phyloP scores from a whole-genome alignment of 305 asterid genomes.

The Ajuga reptans region DNA sequence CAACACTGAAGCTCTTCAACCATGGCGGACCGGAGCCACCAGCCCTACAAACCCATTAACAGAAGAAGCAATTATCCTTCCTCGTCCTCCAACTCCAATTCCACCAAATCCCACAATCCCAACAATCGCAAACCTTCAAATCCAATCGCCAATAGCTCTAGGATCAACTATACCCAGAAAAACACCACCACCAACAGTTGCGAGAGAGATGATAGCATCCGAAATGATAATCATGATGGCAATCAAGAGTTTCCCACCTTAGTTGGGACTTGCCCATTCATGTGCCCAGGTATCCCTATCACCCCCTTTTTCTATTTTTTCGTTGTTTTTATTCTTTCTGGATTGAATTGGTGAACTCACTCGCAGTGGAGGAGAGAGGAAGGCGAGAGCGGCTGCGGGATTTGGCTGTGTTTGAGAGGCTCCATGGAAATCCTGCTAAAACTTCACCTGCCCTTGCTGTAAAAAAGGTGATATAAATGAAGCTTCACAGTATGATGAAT shows the following conservation, averaged over 20 bases:
- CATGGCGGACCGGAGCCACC: conserved; percentile 35
- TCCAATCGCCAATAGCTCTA: conserved; percentile 18
- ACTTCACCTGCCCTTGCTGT: conserved; percentile 75
- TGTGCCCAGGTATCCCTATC: conserved; percentile 64
- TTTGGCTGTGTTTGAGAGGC: conserved; percentile 88
- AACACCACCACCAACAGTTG: conserved; percentile 10
- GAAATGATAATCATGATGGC: conserved; percentile 21
- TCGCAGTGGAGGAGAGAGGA: conserved; percentile 66
- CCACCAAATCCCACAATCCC: conserved; percentile 14
- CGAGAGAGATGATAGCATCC: conserved; percentile 7
- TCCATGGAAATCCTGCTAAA: conserved; percentile 63
- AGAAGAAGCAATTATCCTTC: conserved; percentile 21
- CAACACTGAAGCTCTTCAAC: conserved; percentile 13
- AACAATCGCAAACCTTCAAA: conserved; percentile 19
- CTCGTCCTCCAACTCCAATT: conserved; percentile 24
- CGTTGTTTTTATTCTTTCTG: background rate
- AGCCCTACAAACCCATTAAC: conserved; percentile 20
- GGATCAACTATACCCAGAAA: conserved; percentile 13
- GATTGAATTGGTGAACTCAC: conserved; percentile 1
- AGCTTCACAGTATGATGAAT: background rate
- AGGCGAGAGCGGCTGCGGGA: conserved; percentile 87
- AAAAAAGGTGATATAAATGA: conserved; percentile 52
- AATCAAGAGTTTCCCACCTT: conserved; percentile 30
- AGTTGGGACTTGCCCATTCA: conserved; percentile 69
- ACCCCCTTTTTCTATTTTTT: background rate